Conservation (phyloP, 2,329 filamentous ascomycete species). For the Fusarium tricinctum region DNA sequence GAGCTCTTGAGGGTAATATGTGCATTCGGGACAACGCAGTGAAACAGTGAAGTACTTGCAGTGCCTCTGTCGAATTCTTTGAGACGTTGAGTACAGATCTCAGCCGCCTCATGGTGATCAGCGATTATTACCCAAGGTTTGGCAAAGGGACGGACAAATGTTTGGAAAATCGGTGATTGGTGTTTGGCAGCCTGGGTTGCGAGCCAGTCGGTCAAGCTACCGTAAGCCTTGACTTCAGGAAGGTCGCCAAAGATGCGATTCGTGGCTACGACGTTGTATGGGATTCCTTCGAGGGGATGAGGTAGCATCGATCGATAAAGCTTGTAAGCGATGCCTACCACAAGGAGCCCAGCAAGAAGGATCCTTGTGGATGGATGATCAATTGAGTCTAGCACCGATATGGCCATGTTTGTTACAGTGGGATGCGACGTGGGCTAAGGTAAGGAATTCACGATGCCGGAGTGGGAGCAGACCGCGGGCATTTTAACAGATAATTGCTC, state of each 20-base stretch:
- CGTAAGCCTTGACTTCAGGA: slow-evolving; percentile 23
- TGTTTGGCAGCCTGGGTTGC: slow-evolving; percentile 22
- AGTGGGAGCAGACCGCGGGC: no score
- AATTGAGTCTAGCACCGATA: neutral
- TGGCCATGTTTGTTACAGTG: neutral
- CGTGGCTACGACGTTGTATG: slow-evolving; percentile 29
- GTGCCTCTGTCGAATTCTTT: slow-evolving; percentile 38
- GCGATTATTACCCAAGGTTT: slow-evolving; percentile 36
- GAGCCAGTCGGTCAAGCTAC: slow-evolving; percentile 35
- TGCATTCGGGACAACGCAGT: slow-evolving; percentile 19
- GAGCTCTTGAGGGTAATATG: slow-evolving; percentile 31
- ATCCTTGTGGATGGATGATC: neutral
- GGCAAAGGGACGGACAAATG: slow-evolving; percentile 25
- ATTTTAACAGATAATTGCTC: no score
- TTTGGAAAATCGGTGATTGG: slow-evolving; percentile 28
- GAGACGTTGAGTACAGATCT: slow-evolving; percentile 27
- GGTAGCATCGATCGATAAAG: slow-evolving; percentile 28
- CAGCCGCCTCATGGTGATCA: slow-evolving; percentile 36
- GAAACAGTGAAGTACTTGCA: slow-evolving; percentile 18
- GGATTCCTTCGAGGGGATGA: slow-evolving; percentile 25
- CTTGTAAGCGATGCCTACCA: slow-evolving; percentile 18
- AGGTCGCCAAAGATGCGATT: slow-evolving; percentile 32
- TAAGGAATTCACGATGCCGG: no score
- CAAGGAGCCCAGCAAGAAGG: slow-evolving; percentile 7
- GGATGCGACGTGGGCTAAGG: neutral